phyloP scores from a whole-genome alignment of 2,329 filamentous ascomycete species.

The Basipetospora chlamydospora region DNA sequence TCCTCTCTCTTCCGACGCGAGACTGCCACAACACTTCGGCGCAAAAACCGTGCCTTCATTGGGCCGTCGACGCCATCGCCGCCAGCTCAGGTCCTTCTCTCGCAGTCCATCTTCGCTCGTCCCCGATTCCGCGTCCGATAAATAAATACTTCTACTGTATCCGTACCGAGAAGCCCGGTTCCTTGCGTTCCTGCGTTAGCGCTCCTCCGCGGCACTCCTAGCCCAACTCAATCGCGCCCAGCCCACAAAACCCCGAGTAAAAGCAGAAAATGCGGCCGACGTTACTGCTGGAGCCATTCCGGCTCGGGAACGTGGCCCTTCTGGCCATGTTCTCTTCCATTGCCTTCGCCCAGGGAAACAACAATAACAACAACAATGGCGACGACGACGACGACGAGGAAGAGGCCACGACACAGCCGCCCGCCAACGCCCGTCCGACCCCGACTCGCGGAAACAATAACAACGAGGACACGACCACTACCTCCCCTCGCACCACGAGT shows the following conservation, averaged over 20 bases:
- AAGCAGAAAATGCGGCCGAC: slow-evolving; percentile 1
- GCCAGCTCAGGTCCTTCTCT: too few relatives aligned
- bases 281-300: background rate
- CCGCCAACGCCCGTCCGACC: slow-evolving; percentile 5
- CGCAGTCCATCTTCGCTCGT: too few relatives aligned
- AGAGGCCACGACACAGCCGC: background rate
- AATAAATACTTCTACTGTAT: too few relatives aligned
- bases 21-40: too few relatives aligned
- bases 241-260: background rate
- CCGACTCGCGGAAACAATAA: slow-evolving; percentile 9
- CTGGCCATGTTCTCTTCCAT: slow-evolving; percentile 16
- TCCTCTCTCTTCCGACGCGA: slow-evolving; percentile 1
- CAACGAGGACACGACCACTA: slow-evolving; percentile 6
- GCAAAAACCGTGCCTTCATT: too few relatives aligned
- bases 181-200: too few relatives aligned
- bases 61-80: too few relatives aligned
- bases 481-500: slow-evolving; percentile 4
- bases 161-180: too few relatives aligned
- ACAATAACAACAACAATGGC: slow-evolving; percentile 4
- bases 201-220: too few relatives aligned
- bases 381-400: slow-evolving; percentile 1
- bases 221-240: too few relatives aligned
- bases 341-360: slow-evolving; percentile 18
- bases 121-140: too few relatives aligned
- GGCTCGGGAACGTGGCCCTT: slow-evolving; percentile 4